Conservation (phyloP, 176 grass and related monocot genomes). For the Paspalum notatum region DNA sequence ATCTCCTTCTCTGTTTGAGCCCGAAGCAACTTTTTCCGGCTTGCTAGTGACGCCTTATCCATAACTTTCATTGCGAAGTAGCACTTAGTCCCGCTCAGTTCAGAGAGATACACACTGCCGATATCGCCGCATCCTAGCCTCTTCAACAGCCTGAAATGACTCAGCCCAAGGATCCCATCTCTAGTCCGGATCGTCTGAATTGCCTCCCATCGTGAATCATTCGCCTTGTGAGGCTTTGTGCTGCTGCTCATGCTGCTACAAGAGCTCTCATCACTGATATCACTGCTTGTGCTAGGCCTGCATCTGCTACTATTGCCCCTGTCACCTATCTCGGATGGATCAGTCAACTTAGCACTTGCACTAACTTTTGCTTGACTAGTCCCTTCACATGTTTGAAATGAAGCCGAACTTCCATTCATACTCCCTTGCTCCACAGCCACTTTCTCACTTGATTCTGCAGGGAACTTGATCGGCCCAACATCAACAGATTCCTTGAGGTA, state of each 20-base stretch:
- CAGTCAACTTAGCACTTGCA: conserved; percentile 43
- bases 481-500: conserved; percentile 39
- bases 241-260: conserved; percentile 61
- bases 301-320: conserved; percentile 50
- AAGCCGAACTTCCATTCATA: conserved; percentile 38
- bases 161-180: conserved; percentile 50
- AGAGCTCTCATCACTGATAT: conserved; percentile 65
- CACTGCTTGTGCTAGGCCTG: conserved; percentile 58
- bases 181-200: conserved; percentile 50
- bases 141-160: conserved; percentile 64
- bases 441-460: background rate
- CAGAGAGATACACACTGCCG: conserved; percentile 64
- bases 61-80: conserved; percentile 72
- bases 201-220: conserved; percentile 58
- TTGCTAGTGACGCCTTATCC: conserved; percentile 67
- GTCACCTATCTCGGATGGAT: conserved; percentile 37
- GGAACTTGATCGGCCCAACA: conserved; percentile 7
- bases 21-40: conserved; percentile 62
- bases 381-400: conserved; percentile 41
- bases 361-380: conserved; percentile 38
- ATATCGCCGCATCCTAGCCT: conserved; percentile 62
- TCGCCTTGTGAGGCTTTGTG: conserved; percentile 60
- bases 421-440: conserved; percentile 24
- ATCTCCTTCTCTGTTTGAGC: conserved; percentile 74
- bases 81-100: conserved; percentile 48